Percentiles rank a stretch among this genome's conserved stretches.
Evolutionary conservation across 2,329 filamentous ascomycete genomes (phyloP).

Genomic region (Arthrobotrys musiformis): DNA sequence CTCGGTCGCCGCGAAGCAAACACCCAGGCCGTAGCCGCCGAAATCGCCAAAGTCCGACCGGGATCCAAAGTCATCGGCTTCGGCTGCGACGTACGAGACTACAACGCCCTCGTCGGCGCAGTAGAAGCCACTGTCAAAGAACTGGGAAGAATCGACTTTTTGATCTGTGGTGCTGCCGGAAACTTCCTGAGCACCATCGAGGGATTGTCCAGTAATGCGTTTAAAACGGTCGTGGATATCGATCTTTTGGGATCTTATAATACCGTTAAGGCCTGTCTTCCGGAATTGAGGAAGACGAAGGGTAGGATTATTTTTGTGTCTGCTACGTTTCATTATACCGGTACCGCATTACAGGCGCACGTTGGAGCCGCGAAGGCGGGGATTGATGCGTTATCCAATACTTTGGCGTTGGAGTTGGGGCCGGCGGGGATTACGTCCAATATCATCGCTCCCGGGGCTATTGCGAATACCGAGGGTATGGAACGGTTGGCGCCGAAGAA

Average conservation of each 20-base stretch:
- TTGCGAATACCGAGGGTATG: conserved; percentile 84
- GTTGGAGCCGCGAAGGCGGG: conserved; percentile 92
- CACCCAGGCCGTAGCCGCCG: conserved; percentile 80
- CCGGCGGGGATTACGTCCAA: conserved; percentile 88
- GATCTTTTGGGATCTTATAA: conserved; percentile 94
- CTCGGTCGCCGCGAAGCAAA: conserved; percentile 89
- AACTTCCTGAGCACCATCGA: conserved; percentile 92
- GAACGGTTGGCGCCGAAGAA: conserved; percentile 67
- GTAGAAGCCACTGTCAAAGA: conserved; percentile 83
- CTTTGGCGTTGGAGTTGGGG: conserved; percentile 87
- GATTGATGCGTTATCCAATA: conserved; percentile 83
- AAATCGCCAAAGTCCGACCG: conserved; percentile 80
- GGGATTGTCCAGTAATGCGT: conserved; percentile 84
- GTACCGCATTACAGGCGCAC: conserved; percentile 85
- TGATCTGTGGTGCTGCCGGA: conserved; percentile 93
- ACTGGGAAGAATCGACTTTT: conserved; percentile 88
- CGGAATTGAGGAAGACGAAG: conserved; percentile 75
- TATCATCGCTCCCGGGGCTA: conserved; percentile 86
- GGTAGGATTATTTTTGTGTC: conserved; percentile 91
- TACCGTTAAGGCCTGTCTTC: conserved; percentile 89
- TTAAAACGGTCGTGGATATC: conserved; percentile 96
- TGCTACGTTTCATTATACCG: conserved; percentile 90
- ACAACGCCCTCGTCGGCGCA: conserved; percentile 75
- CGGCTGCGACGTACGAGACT: conserved; percentile 80
- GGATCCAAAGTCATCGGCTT: conserved; percentile 89